Evolutionary conservation across 371 early-diverging fungal genomes (phyloP).

Genomic region (Apophysomyces variabilis): DNA sequence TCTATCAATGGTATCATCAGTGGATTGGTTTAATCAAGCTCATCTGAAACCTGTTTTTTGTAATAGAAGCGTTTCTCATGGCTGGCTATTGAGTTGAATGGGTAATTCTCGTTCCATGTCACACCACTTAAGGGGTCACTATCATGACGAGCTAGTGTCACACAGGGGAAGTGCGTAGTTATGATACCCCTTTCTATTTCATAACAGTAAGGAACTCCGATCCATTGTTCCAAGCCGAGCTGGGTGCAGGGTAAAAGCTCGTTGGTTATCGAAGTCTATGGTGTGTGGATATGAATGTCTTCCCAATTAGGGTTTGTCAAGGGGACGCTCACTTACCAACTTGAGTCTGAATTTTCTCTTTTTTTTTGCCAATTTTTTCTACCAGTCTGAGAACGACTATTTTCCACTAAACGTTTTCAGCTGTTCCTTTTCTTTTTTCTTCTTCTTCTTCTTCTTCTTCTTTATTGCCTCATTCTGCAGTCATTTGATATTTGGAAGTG

Average conservation of each 20-base stretch:
- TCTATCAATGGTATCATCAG: no score
- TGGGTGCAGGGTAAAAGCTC: neutral
- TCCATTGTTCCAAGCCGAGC: neutral
- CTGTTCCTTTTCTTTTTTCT: slow-evolving; percentile 12
- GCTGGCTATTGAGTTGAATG: no score
- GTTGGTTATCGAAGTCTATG: neutral
- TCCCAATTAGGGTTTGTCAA: slow-evolving; percentile 10
- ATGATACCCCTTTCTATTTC: slow-evolving; percentile 1
- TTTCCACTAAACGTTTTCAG: neutral
- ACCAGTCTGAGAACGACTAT: slow-evolving; percentile 6
- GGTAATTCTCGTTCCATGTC: slow-evolving; percentile 1
- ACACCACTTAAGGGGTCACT: slow-evolving; percentile 12
- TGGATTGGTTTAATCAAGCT: no score
- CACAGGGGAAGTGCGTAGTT: neutral
- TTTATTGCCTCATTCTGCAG: slow-evolving; percentile 2
- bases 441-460: neutral
- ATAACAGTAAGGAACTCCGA: slow-evolving; percentile 2
- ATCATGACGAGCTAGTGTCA: slow-evolving; percentile 7
- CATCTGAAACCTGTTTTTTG: no score
- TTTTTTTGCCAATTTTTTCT: slow-evolving; percentile 12
- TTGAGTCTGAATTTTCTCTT: slow-evolving; percentile 15
- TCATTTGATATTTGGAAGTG: neutral
- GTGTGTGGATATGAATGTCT: slow-evolving; percentile 2
- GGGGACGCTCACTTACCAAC: slow-evolving; percentile 10
- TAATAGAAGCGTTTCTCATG: no score